A percentile compares a stretch with the other conserved stretches of the same genome.
phyloP scores from a whole-genome alignment of 169 alveolate genomes.

The Plasmodium malariae region DNA sequence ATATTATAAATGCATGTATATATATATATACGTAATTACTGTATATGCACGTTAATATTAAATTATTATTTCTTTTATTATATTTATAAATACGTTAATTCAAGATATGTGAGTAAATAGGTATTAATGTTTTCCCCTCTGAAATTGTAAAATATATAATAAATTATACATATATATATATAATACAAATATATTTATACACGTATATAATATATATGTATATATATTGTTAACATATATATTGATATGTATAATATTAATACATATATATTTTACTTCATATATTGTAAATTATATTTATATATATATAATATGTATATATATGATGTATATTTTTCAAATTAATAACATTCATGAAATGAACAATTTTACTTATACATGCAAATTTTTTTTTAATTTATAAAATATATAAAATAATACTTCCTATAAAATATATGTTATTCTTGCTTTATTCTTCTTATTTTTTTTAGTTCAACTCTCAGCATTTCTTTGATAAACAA shows the following conservation, averaged over 20 bases:
- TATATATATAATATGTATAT: no score
- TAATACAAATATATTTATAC: no score
- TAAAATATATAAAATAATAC: background rate
- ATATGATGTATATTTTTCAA: background rate
- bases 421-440: constrained; percentile 1
- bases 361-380: background rate
- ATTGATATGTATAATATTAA: no score
- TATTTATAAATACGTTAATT: background rate
- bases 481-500: constrained; percentile 10
- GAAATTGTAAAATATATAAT: background rate
- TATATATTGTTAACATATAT: no score
- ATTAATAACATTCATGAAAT: background rate
- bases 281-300: background rate
- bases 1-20: background rate
- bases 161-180: background rate
- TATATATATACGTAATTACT: background rate
- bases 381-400: constrained; percentile 9
- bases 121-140: background rate
- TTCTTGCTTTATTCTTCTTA: no score
- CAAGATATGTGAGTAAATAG: background rate
- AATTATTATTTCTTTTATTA: background rate
- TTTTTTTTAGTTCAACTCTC: background rate
- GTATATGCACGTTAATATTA: no score
- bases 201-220: no score
- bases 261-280: background rate